phyloP scores from a whole-genome alignment of 352 stramenopile species.

The Phytophthora hybrid region DNA sequence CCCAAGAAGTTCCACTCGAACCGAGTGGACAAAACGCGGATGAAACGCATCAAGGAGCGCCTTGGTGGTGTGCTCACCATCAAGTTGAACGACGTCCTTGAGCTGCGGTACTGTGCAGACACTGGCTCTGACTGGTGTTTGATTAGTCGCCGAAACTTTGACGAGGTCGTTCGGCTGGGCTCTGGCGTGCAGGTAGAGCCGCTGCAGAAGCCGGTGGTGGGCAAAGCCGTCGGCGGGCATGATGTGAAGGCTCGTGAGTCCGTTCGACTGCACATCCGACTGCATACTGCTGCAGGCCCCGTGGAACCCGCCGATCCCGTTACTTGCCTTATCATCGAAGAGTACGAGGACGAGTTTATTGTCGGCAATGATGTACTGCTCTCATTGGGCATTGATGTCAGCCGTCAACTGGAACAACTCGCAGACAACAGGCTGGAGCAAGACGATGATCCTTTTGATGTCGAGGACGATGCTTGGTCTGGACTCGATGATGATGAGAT shows the following conservation, averaged over 20 bases:
- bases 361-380: slow-evolving; percentile 9
- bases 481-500: background rate
- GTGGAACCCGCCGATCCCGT: slow-evolving; percentile 10
- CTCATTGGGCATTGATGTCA: slow-evolving; percentile 8
- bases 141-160: slow-evolving; percentile 4
- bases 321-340: slow-evolving; percentile 11
- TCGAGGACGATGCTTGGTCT: background rate
- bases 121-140: slow-evolving; percentile 9
- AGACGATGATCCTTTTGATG: background rate
- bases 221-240: slow-evolving; percentile 10
- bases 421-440: background rate
- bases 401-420: slow-evolving; percentile 2
- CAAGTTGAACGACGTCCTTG: slow-evolving; percentile 6
- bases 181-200: background rate
- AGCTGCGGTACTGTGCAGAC: slow-evolving; percentile 1
- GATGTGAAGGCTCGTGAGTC: slow-evolving; percentile 10
- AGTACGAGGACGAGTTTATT: slow-evolving; percentile 22
- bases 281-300: slow-evolving; percentile 11
- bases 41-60: slow-evolving; percentile 22
- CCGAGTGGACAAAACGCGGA: background rate
- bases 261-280: background rate
- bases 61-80: slow-evolving; percentile 20
- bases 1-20: slow-evolving; percentile 12
- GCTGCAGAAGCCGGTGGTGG: background rate
- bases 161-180: background rate